A percentile compares a stretch with the other conserved stretches of the same genome.
These are phyloP conservation scores for Naumovozyma baii DNA, from an alignment of 805 yeast species.

Conservation along the genomic window DNA sequence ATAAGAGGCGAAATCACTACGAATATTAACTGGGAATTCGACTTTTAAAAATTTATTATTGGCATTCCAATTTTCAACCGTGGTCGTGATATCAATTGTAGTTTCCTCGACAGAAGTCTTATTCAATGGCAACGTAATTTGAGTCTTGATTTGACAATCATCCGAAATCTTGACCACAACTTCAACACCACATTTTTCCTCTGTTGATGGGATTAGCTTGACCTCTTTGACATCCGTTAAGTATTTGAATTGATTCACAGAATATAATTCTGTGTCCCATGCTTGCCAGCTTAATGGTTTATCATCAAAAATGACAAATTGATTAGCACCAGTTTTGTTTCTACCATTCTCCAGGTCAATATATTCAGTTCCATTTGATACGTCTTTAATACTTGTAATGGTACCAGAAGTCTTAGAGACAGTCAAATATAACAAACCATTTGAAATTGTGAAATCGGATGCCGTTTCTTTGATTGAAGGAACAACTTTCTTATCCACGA, in stretches of 20 bases:
- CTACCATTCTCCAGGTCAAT: slow-evolving; percentile 48
- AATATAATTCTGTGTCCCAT: slow-evolving; percentile 93
- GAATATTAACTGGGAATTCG: slow-evolving; percentile 84
- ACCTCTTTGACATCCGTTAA: slow-evolving; percentile 30
- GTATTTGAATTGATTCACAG: slow-evolving; percentile 60
- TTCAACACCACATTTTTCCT: slow-evolving; percentile 52
- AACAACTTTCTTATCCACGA: slow-evolving; percentile 6
- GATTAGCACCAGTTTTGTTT: slow-evolving; percentile 64
- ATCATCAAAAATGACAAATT: slow-evolving; percentile 74
- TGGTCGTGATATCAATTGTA: slow-evolving; percentile 42
- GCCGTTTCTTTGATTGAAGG: slow-evolving; percentile 20
- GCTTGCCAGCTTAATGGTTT: slow-evolving; percentile 89
- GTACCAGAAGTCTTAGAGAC: slow-evolving; percentile 49
- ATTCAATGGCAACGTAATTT: slow-evolving; percentile 47
- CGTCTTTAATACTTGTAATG: slow-evolving; percentile 55
- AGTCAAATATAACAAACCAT: slow-evolving; percentile 49
- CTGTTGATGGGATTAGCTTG: slow-evolving; percentile 33
- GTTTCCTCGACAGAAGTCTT: slow-evolving; percentile 37
- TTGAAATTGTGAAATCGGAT: slow-evolving; percentile 43
- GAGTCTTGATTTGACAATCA: slow-evolving; percentile 50
- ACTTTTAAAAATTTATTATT: slow-evolving; percentile 82
- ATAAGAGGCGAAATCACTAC: slow-evolving; percentile 68
- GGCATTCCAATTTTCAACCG: slow-evolving; percentile 76
- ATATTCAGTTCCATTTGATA: slow-evolving; percentile 49
- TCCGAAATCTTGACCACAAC: slow-evolving; percentile 53